Percentiles rank a stretch among this genome's conserved stretches.
These are phyloP conservation scores for Talaromyces proteolyticus DNA, from an alignment of 495 filamentous ascomycete species.

Conservation along the genomic window DNA sequence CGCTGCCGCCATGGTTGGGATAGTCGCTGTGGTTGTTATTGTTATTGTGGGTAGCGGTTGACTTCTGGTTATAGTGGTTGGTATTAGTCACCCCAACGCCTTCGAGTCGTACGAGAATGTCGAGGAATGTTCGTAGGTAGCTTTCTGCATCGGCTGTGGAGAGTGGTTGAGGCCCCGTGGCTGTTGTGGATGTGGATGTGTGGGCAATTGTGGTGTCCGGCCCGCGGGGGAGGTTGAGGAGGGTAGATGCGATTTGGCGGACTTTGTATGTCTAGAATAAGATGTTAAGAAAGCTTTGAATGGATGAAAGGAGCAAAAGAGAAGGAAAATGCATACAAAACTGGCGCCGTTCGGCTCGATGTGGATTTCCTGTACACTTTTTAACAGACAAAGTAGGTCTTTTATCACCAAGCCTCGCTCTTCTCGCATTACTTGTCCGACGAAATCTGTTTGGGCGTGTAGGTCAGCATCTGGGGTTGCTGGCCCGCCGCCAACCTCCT, in stretches of 20 bases:
- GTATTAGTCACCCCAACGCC: slow-evolving; percentile 15
- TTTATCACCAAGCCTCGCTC: slow-evolving; percentile 74
- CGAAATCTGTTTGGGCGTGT: slow-evolving; percentile 36
- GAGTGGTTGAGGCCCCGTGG: slow-evolving; percentile 24
- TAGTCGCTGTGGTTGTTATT: not conserved
- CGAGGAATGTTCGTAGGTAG: slow-evolving; percentile 60
- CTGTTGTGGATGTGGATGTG: slow-evolving; percentile 14
- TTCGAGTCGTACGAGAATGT: slow-evolving; percentile 66
- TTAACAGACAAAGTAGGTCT: slow-evolving; percentile 62
- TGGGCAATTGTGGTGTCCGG: slow-evolving; percentile 44
- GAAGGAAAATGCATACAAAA: slow-evolving; percentile 40
- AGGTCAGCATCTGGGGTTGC: slow-evolving; percentile 14
- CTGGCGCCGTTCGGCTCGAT: slow-evolving; percentile 77
- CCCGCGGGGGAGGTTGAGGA: slow-evolving; percentile 53
- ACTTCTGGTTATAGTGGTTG: not conserved
- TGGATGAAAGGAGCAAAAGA: not conserved
- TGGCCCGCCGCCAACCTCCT: not conserved
- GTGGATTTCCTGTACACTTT: slow-evolving; percentile 67
- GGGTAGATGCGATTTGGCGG: slow-evolving; percentile 67
- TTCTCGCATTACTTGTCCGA: slow-evolving; percentile 50
- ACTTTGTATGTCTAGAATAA: slow-evolving; percentile 57
- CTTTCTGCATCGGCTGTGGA: slow-evolving; percentile 49
- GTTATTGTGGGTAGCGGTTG: not conserved
- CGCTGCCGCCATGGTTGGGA: not conserved
- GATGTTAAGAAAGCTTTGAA: not conserved